A percentile compares a stretch with the other conserved stretches of the same genome.
Evolutionary conservation across 129 eudicot species (phyloP).

Genomic region (Chrysanthemum seticuspe): DNA sequence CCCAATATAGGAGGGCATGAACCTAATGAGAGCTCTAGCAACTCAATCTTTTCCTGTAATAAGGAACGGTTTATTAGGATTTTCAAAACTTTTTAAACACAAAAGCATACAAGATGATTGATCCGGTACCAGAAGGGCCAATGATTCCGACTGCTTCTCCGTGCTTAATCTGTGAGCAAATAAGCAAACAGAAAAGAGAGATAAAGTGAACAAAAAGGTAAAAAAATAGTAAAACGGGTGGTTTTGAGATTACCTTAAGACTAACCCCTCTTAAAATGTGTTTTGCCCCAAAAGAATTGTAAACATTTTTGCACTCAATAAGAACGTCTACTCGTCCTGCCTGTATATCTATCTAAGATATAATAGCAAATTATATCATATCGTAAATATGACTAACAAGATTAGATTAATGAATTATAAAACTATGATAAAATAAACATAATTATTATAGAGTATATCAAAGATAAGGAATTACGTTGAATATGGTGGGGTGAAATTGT

Average conservation of each 20-base stretch:
- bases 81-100: not conserved
- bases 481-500: too few relatives aligned
- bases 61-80: not conserved
- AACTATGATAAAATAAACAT: too few relatives aligned
- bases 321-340: slow-evolving; percentile 58
- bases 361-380: too few relatives aligned
- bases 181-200: not conserved
- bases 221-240: not conserved
- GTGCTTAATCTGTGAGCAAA: slow-evolving; percentile 49
- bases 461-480: too few relatives aligned
- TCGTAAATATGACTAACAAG: too few relatives aligned
- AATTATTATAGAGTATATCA: too few relatives aligned
- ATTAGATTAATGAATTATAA: too few relatives aligned
- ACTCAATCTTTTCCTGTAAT: slow-evolving; percentile 84
- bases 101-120: slow-evolving; percentile 3
- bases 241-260: slow-evolving; percentile 44
- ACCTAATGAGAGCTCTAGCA: slow-evolving; percentile 85
- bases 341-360: too few relatives aligned
- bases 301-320: slow-evolving; percentile 73
- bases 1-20: slow-evolving; percentile 79
- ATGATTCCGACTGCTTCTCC: slow-evolving; percentile 90
- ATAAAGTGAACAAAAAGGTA: not conserved
- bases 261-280: slow-evolving; percentile 74
- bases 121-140: slow-evolving; percentile 88
- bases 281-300: slow-evolving; percentile 83